These are phyloP conservation scores for Myxozyma lipomycoides DNA, from an alignment of 805 yeast genomes.

Conservation along the genomic window DNA sequence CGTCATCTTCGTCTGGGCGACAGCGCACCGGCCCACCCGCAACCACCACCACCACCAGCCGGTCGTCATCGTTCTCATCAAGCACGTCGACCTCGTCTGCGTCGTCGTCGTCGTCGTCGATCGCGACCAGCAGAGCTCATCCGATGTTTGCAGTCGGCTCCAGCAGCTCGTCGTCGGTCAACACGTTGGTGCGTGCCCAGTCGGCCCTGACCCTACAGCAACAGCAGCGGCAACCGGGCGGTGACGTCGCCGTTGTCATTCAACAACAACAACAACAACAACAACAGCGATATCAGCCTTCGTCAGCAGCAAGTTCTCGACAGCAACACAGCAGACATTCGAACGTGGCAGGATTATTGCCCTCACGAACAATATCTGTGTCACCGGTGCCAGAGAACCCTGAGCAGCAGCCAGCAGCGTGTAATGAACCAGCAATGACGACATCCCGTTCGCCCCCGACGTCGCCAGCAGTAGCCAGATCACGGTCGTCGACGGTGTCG, in stretches of 20 bases:
- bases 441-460: not conserved
- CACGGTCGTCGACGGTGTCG: conserved; percentile 7
- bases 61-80: not conserved
- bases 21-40: not conserved
- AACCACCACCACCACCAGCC: not conserved
- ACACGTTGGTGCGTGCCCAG: conserved; percentile 25
- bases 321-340: not conserved
- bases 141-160: not conserved
- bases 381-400: not conserved
- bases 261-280: conserved; percentile 10
- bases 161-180: conserved; percentile 4
- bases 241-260: conserved; percentile 5
- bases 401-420: not conserved
- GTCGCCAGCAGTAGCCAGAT: not conserved
- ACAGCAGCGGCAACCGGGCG: not conserved
- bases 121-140: not conserved
- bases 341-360: too few species aligned
- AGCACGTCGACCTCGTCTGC: not conserved
- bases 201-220: too few species aligned
- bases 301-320: not conserved
- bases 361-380: too few species aligned
- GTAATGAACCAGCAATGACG: not conserved
- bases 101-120: not conserved
- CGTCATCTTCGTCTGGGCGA: not conserved
- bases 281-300: conserved; percentile 2